Conservation (phyloP, 345 rosid genomes). For the Eucalyptus curtisii region DNA sequence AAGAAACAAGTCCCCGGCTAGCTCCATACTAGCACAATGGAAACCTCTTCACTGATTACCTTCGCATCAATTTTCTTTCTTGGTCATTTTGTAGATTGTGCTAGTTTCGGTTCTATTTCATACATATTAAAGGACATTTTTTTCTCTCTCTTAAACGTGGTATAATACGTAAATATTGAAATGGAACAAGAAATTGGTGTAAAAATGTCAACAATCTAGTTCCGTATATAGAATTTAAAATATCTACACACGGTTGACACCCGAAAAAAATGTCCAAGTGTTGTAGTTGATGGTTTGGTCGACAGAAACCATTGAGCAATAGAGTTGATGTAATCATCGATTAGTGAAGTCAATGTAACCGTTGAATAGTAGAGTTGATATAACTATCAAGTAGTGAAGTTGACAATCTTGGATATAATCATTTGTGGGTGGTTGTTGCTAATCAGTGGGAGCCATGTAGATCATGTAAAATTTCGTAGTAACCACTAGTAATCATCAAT, state of each 20-base stretch:
- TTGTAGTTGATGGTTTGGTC: fast-evolving
- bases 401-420: neutral
- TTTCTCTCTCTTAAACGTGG: neutral
- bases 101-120: neutral
- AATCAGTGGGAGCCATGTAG: neutral
- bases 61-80: neutral
- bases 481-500: no score
- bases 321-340: neutral
- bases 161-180: neutral
- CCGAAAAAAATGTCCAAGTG: fast-evolving
- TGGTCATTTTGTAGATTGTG: neutral
- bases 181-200: neutral
- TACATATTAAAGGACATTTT: neutral
- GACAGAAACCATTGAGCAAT: neutral
- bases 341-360: neutral
- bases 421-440: neutral
- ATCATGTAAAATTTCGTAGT: neutral
- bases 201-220: neutral
- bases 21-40: neutral
- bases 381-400: fast-evolving
- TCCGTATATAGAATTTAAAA: neutral
- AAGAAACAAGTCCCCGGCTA: neutral
- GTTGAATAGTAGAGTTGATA: neutral
- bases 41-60: neutral
- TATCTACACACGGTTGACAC: neutral